These are phyloP conservation scores for Botrytis byssoidea DNA, from an alignment of 2,329 filamentous ascomycete genomes.

Conservation along the genomic window DNA sequence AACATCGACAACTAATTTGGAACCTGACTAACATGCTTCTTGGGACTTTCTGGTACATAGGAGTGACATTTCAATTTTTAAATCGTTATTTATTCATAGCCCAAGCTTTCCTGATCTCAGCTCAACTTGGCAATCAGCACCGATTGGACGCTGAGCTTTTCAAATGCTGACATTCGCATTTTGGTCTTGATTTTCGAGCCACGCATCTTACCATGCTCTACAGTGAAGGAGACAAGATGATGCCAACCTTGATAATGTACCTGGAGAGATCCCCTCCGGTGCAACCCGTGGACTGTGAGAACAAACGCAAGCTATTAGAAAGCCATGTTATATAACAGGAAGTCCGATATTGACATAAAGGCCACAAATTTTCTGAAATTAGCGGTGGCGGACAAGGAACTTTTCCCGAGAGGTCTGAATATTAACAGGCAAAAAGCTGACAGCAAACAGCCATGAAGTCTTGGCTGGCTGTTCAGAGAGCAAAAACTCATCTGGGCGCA, in stretches of 20 bases:
- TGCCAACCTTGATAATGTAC: not conserved
- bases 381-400: not conserved
- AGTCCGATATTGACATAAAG: not conserved
- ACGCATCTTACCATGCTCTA: not conserved
- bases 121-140: constrained; percentile 13
- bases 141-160: not conserved
- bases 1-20: not conserved
- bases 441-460: constrained; percentile 11
- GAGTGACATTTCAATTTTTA: not conserved
- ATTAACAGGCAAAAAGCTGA: constrained; percentile 1
- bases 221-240: not conserved
- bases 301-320: not conserved
- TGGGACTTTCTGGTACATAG: not conserved
- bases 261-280: not conserved
- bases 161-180: not conserved
- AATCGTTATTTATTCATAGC: not conserved
- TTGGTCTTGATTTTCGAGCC: not conserved
- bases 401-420: not conserved
- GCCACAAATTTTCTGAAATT: not conserved
- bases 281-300: not conserved
- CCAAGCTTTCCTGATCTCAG: not conserved
- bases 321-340: not conserved
- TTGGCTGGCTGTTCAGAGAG: not conserved
- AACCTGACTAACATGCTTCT: not conserved
- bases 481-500: not conserved